Percentiles rank a stretch among this genome's conserved stretches.
These are phyloP conservation scores for Thelonectria discophora DNA, from an alignment of 2,329 filamentous ascomycete genomes.

Conservation along the genomic window DNA sequence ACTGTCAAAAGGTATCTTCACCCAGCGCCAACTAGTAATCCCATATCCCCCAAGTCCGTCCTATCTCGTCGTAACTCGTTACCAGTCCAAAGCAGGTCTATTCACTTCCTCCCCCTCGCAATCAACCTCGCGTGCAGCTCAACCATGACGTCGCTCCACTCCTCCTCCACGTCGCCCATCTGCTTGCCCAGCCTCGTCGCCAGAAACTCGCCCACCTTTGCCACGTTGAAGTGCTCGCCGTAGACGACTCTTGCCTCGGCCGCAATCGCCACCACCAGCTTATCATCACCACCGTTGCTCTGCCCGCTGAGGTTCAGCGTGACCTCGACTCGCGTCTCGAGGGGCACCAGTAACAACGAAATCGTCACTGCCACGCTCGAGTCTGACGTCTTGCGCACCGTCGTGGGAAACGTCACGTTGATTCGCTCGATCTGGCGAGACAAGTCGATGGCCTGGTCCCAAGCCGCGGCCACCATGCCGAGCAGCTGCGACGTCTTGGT, in stretches of 20 bases:
- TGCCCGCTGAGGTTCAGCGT: constrained; percentile 63
- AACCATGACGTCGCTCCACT: constrained; percentile 64
- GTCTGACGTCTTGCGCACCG: constrained; percentile 70
- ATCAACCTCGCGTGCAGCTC: constrained; percentile 65
- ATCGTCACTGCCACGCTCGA: constrained; percentile 69
- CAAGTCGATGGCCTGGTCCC: constrained; percentile 71
- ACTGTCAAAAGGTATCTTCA: constrained; percentile 19
- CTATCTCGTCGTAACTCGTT: constrained; percentile 47
- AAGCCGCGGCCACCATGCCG: constrained; percentile 65
- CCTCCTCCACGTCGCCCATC: constrained; percentile 47
- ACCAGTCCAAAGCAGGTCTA: constrained; percentile 24
- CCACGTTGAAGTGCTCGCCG: constrained; percentile 79
- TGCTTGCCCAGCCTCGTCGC: constrained; percentile 59
- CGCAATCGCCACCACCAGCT: constrained; percentile 64
- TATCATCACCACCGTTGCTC: constrained; percentile 55
- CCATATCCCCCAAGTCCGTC: constrained; percentile 34
- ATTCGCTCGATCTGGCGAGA: constrained; percentile 69
- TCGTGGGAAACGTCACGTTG: constrained; percentile 71
- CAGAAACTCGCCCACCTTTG: constrained; percentile 79
- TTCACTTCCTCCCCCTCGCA: constrained; percentile 61
- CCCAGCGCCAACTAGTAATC: constrained; percentile 34
- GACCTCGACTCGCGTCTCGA: constrained; percentile 75
- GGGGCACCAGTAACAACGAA: constrained; percentile 68
- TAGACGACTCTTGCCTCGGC: constrained; percentile 73
- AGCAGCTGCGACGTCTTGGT: constrained; percentile 68